Base-by-base conservation (phyloP, 2,329 filamentous ascomycete species). In the Aspergillus ibericus region DNA sequence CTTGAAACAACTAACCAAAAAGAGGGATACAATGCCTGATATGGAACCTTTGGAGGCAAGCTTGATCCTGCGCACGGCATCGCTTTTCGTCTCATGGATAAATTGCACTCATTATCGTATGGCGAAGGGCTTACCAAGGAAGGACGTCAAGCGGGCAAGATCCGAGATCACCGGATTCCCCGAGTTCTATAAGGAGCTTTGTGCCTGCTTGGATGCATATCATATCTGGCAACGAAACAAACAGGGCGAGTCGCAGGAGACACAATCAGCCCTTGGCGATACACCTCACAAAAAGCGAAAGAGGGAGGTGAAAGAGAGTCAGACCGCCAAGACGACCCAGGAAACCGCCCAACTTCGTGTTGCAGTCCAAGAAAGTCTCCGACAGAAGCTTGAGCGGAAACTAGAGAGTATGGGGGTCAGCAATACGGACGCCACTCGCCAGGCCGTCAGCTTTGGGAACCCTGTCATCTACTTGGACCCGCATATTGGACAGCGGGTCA, bases 401-500 rank as follows among this genome's bases (percentile, higher is more conserved):
- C 58, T 75, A 53, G 64, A 70, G 38, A 68, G 60, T 16, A 71
- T 69, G 58, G 74, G 72, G 6, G 50, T 73, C 15, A 69, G 66
- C 51, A 70, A 73, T 49, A 62, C 67, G 50, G 63, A 80, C 77
- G 59, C 77, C 83, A 35, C 81, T 76, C 64, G 74, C 73, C 64
- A 79, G 72, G 60, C 75, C 83, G 61, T 83, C 74, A 63, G 72
- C 67, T 62, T 79, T 72, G 58, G 81, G 70, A 48, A 74, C 65
- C 59, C 79, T 75, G 61, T 73, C 71, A 61, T 81, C 72, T 70
- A 83, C 68, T 76, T 96, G 52, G 82, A 90, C 64, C 73, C 82
- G 0, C 73, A 83, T 7, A 90, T 93, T 55, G 88, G 85, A 0
- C 68, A 67, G 7, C 79, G 78, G 5, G 90, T 96, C 61, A 93